These are phyloP conservation scores for Pyricularia grisea DNA, from an alignment of 2,329 filamentous ascomycete species.

Conservation along the genomic window DNA sequence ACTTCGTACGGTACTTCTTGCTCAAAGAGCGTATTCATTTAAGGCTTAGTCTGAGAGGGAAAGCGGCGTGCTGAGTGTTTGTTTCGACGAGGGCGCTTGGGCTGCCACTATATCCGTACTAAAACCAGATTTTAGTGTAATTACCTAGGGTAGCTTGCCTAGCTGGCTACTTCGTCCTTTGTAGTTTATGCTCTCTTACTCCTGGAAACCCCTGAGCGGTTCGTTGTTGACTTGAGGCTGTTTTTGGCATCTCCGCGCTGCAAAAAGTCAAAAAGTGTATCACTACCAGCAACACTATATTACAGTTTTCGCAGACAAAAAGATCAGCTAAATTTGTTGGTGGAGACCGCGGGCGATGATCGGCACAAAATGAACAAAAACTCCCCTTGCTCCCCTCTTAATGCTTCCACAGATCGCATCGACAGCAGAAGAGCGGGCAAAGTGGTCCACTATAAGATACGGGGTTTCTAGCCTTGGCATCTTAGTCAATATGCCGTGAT, in stretches of 20 bases:
- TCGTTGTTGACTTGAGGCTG: background rate
- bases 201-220: background rate
- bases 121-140: no score
- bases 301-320: no score
- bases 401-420: background rate
- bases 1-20: no score
- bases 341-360: background rate
- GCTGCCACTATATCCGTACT: no score
- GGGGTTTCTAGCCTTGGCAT: background rate
- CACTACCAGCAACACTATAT: no score
- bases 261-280: background rate
- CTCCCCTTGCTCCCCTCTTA: background rate
- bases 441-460: background rate
- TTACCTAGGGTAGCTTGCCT: no score
- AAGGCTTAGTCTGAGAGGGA: background rate
- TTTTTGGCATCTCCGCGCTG: background rate
- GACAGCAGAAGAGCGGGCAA: background rate
- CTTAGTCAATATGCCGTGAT: background rate
- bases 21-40: background rate
- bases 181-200: background rate
- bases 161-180: background rate
- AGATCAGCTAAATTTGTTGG: background rate
- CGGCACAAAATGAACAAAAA: background rate
- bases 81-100: background rate
- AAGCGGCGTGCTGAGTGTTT: background rate